Evolutionary conservation across 2,329 filamentous ascomycete species (phyloP), one percentile per base, ranked within the genome.

Genomic region (Rachicladosporium sp.): DNA sequence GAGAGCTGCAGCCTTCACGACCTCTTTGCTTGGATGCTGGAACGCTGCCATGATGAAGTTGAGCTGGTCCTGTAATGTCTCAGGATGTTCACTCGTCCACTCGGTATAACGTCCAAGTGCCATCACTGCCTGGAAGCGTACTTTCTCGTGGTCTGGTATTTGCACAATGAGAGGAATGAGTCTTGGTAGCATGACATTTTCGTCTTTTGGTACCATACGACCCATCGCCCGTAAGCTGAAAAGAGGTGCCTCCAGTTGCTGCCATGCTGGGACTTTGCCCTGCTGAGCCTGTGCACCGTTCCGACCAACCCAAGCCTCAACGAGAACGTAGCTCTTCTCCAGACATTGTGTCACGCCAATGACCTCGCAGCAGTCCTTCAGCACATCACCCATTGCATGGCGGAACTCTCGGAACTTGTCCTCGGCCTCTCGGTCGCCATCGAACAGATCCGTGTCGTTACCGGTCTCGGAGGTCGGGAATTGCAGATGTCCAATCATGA

Each of bases 91-190:
- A 4, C 91, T 78, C 0, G 93, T 98, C 91, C 91, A 98, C 61
- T 96, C 89, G 0, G 93, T 98, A 58, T 98, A 98, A 46, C 91
- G 76, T 30, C 87, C 91, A 13, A 98, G 74, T 3, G 93, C 88
- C 87, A 98, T 95, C 54, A 96, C 94, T 4, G 89, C 89, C 46
- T 93, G 89, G 63, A 98, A 98, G 6, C 88, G 85, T n/a, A 98
- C 74, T 67, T 96, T 98, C 63, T 96, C 86, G 54, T 98, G 91
- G 54, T 84, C 80, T 0, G 91, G 91, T 44, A 98, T 93, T 56
- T 93, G 84, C 8, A 94, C 86, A 46, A 98, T 78, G 41, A 98
- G 70, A 11, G 88, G 88, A 66, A 98, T 94, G 10, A 98, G 78
- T 55, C 89, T 84, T 3, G 87, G 84, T 31, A 98, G 70, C 51